phyloP scores from a whole-genome alignment of 805 yeast species.

The Novakomyces olei region DNA sequence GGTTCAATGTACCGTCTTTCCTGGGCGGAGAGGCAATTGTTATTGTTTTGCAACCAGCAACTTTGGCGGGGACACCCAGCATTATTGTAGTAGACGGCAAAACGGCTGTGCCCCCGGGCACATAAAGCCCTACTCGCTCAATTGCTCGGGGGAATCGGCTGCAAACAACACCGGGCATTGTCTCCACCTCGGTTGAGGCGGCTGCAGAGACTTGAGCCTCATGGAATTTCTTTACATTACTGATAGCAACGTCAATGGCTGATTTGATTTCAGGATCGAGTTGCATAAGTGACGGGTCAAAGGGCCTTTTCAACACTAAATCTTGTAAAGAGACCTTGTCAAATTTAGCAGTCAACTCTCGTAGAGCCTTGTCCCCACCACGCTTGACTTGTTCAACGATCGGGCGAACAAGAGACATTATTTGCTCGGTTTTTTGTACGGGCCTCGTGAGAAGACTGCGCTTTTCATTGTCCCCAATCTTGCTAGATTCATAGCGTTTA shows the following conservation, averaged over 20 bases:
- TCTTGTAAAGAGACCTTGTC: conserved; percentile 54
- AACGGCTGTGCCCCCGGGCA: conserved; percentile 98
- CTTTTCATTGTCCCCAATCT: neutral
- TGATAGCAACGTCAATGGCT: conserved; percentile 76
- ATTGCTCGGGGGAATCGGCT: conserved; percentile 90
- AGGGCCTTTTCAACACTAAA: conserved; percentile 76
- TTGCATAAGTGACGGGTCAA: conserved; percentile 52
- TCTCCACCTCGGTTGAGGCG: conserved; percentile 61
- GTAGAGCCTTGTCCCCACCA: conserved; percentile 66
- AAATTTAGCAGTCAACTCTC: conserved; percentile 78
- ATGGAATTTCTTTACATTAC: conserved; percentile 78
- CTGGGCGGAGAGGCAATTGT: conserved; percentile 91
- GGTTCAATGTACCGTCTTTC: conserved; percentile 75
- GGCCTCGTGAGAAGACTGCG: conserved; percentile 62
- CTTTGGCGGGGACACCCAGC: conserved; percentile 96
- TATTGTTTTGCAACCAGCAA: conserved; percentile 88
- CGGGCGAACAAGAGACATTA: conserved; percentile 80
- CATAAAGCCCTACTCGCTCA: conserved; percentile 81
- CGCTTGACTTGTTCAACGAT: conserved; percentile 56
- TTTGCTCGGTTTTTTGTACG: conserved; percentile 80
- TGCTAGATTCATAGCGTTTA: neutral
- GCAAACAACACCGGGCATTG: conserved; percentile 83
- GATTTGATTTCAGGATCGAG: conserved; percentile 50
- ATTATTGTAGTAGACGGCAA: conserved; percentile 93
- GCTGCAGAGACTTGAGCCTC: conserved; percentile 58